phyloP scores from a whole-genome alignment of 306 rosid species.

The Cajanus cajan region DNA sequence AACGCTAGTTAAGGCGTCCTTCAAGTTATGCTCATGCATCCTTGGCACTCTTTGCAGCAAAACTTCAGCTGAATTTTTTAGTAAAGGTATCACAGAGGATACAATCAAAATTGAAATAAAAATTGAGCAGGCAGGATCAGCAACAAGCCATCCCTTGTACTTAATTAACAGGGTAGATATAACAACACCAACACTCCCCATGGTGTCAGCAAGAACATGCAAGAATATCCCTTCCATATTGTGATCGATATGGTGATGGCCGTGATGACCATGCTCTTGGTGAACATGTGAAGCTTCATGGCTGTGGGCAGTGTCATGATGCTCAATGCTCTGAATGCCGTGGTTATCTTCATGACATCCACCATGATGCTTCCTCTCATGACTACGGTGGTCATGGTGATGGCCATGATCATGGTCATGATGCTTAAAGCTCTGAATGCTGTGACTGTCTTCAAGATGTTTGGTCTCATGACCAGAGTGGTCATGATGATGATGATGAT shows the following conservation, averaged over 20 bases:
- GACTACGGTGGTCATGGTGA: constrained; percentile 19
- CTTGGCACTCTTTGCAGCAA: constrained; percentile 91
- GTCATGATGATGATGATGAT: background rate
- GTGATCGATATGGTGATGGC: constrained; percentile 87
- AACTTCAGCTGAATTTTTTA: constrained; percentile 82
- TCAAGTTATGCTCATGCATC: constrained; percentile 57
- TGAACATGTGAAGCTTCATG: constrained; percentile 19
- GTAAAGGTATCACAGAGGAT: constrained; percentile 86
- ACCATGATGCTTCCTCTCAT: constrained; percentile 22
- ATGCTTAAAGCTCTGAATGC: background rate
- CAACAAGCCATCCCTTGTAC: constrained; percentile 92
- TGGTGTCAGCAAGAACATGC: constrained; percentile 93
- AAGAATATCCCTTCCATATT: constrained; percentile 98
- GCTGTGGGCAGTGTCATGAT: background rate
- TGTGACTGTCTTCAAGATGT: constrained; percentile 15
- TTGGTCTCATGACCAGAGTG: constrained; percentile 26
- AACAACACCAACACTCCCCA: constrained; percentile 98
- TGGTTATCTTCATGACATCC: constrained; percentile 27
- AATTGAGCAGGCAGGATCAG: constrained; percentile 97
- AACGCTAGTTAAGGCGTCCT: constrained; percentile 52
- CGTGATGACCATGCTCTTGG: constrained; percentile 57
- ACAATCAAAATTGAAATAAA: constrained; percentile 81
- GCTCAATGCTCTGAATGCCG: constrained; percentile 11
- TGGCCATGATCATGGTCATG: too few relatives aligned
- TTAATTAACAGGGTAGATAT: constrained; percentile 86